Percentiles rank a stretch among this genome's conserved stretches.
phyloP scores from a whole-genome alignment of 768 basidiomycete genomes.

The Chalciporus pseudorubinellus region DNA sequence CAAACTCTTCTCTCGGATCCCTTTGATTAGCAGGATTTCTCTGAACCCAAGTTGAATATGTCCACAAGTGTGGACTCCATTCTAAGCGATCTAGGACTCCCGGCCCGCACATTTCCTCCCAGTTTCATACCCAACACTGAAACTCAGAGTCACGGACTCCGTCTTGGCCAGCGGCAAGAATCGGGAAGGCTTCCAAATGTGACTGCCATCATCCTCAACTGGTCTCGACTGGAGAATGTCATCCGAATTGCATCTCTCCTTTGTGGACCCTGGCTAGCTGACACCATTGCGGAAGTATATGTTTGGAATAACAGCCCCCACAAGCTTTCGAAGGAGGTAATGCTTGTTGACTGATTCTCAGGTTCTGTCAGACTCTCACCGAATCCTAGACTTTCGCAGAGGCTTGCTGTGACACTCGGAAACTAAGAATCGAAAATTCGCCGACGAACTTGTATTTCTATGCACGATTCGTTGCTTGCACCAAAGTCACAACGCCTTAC shows the following conservation, averaged over 20 bases:
- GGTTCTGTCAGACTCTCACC: not conserved
- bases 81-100: slow-evolving; percentile 14
- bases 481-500: slow-evolving; percentile 46
- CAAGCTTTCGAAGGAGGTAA: slow-evolving; percentile 42
- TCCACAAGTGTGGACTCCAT: slow-evolving; percentile 6
- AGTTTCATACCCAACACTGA: slow-evolving; percentile 14
- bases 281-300: slow-evolving; percentile 46
- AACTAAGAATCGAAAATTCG: slow-evolving; percentile 56
- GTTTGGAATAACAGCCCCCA: slow-evolving; percentile 65
- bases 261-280: slow-evolving; percentile 45
- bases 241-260: slow-evolving; percentile 50
- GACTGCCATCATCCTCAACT: slow-evolving; percentile 62
- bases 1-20: too few relatives aligned
- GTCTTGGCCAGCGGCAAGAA: slow-evolving; percentile 11
- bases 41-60: not conserved
- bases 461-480: slow-evolving; percentile 59
- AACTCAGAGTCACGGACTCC: slow-evolving; percentile 1
- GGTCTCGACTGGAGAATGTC: slow-evolving; percentile 65
- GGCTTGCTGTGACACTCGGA: slow-evolving; percentile 41
- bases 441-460: slow-evolving; percentile 57
- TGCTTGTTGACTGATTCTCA: slow-evolving; percentile 11
- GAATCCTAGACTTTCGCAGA: slow-evolving; percentile 39
- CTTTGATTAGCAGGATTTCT: not conserved
- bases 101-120: slow-evolving; percentile 13
- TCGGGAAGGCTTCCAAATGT: slow-evolving; percentile 38